Base-by-base conservation (phyloP, 2,329 filamentous ascomycete genomes). In the Venturia nashicola region DNA sequence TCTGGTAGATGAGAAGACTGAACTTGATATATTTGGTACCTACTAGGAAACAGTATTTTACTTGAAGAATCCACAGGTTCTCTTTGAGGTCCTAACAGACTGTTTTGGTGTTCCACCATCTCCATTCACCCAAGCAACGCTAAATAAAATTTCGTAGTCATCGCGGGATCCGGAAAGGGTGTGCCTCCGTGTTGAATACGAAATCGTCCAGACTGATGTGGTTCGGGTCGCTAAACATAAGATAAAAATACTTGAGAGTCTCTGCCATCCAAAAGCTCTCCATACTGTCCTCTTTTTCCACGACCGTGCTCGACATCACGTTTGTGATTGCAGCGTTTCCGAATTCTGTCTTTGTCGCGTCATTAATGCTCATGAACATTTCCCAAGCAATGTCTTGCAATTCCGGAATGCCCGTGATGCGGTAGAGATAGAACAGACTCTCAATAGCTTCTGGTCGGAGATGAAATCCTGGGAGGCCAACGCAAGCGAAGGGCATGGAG, bases 161-260 rank as follows among this genome's bases (percentile, higher is more conserved):
- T 39, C 36, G 36, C 36, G 36, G 36, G 12, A 39, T 39, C 12
- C 36, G 36, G 40, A 16, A 42, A 42, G 11, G 9, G 40, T 42
- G 40, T 14, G 4, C 40, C 9, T 42, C 40, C 11, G 11, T 16
- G 5, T 42, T 42, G 14, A 42, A 42, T 5, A 42, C 40, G 11
- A 42, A 42, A 42, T 88, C 81, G 72, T 91, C 87, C 70, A 90
- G 72, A 69, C 80, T 87, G 54, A 88, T 77, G 39, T 85, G 69
- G n/a, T 82, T 78, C 0, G 88, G 86, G 64, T 86, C 81, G 27
- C 85, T 85, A 72, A 89, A 96, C 59, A 96, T 79, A 64, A 96
- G 74, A 73, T 91, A 96, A 68, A 94, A 96, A 72, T 96, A 96
- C 79, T 96, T 97, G 69, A 96, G 78, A 46, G 91, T 96, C 79